Percentiles rank a stretch among this genome's conserved stretches.
phyloP scores from a whole-genome alignment of 352 stramenopile genomes.

The Nothophytophthora sp. region DNA sequence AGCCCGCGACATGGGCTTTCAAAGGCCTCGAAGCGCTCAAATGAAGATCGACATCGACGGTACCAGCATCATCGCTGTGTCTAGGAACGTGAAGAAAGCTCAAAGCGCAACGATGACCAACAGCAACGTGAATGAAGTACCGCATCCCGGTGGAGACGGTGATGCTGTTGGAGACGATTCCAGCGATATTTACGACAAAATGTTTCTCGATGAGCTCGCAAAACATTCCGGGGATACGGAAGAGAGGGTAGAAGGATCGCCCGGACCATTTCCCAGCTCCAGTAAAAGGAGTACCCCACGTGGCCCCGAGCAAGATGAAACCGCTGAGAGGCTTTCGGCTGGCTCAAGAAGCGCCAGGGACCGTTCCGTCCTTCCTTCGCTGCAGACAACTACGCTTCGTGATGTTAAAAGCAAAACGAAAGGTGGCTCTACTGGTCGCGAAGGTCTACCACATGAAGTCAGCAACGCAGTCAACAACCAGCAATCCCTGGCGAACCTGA shows the following conservation, averaged over 20 bases:
- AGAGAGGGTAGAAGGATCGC: not conserved
- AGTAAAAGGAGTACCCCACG: constrained; percentile 1
- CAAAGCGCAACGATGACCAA: not conserved
- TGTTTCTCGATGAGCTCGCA: constrained; percentile 70
- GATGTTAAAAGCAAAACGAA: constrained; percentile 20
- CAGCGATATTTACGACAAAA: constrained; percentile 38
- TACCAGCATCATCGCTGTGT: not conserved
- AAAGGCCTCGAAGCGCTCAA: not conserved
- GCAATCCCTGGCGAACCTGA: constrained; percentile 2
- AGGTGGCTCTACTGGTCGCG: too few species aligned
- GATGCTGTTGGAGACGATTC: not conserved
- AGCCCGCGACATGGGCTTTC: constrained; percentile 55
- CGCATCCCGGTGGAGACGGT: not conserved
- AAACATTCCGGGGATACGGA: constrained; percentile 44
- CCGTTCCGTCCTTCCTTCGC: constrained; percentile 15
- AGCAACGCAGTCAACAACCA: constrained; percentile 14
- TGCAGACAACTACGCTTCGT: constrained; percentile 2
- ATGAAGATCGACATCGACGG: too few species aligned
- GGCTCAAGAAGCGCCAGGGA: constrained; percentile 14
- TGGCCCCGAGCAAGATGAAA: constrained; percentile 22
- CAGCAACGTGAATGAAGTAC: too few species aligned
- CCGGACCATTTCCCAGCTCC: not conserved
- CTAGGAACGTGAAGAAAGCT: not conserved
- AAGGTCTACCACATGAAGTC: too few species aligned
- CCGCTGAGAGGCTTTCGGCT: constrained; percentile 6